Evolutionary conservation across 2,329 filamentous ascomycete species (phyloP).

Genomic region (Dendryphion nanum): DNA sequence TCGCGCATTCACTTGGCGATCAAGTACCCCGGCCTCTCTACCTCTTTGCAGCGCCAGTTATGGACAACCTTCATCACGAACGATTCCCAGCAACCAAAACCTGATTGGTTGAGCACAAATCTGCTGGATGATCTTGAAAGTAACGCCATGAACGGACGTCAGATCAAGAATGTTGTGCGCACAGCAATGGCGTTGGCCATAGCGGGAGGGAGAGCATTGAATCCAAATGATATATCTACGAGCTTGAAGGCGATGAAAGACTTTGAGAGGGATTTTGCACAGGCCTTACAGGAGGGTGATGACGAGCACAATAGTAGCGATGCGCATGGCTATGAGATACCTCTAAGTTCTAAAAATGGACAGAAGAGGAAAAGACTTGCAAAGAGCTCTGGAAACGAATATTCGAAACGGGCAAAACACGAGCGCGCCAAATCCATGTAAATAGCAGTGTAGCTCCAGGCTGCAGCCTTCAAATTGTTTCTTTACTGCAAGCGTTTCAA

Average conservation of each 20-base stretch:
- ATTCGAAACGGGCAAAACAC: too few species aligned
- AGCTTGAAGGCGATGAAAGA: constrained; percentile 1
- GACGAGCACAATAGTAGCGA: too few species aligned
- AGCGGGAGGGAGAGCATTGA: not conserved
- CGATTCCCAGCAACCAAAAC: not conserved
- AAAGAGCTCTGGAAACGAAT: too few species aligned
- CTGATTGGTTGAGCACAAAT: not conserved
- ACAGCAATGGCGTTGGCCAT: constrained; percentile 4
- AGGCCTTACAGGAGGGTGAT: too few species aligned
- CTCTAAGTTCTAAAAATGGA: too few species aligned
- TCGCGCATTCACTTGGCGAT: constrained; percentile 2
- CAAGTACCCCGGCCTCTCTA: not conserved
- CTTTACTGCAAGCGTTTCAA: too few species aligned
- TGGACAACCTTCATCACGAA: not conserved
- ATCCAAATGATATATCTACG: not conserved
- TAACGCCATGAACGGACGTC: constrained; percentile 1
- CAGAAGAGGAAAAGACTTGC: too few species aligned
- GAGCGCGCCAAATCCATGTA: too few species aligned
- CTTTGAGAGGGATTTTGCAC: not conserved
- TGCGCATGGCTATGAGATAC: too few species aligned
- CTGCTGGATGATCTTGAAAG: not conserved
- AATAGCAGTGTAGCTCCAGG: too few species aligned
- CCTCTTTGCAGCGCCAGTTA: not conserved
- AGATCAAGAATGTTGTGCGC: constrained; percentile 3
- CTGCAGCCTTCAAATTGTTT: too few species aligned